These are phyloP conservation scores for Penicillium diatomitis DNA, from an alignment of 495 filamentous ascomycete genomes.

Conservation along the genomic window DNA sequence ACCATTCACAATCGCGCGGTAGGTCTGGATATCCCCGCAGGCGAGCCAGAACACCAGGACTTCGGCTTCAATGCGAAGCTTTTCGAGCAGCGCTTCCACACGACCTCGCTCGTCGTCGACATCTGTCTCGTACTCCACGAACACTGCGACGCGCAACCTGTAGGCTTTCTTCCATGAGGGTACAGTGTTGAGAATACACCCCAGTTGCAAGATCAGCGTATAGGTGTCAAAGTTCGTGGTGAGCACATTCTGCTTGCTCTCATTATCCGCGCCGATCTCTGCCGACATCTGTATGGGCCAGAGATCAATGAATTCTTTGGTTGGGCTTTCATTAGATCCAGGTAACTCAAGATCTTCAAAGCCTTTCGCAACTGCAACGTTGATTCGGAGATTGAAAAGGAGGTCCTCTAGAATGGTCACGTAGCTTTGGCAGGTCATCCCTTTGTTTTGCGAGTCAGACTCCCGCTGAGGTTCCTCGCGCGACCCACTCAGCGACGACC, in stretches of 20 bases:
- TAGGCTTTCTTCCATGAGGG: slow-evolving; percentile 74
- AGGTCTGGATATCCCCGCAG: slow-evolving; percentile 59
- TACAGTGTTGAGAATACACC: slow-evolving; percentile 76
- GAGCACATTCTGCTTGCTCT: slow-evolving; percentile 54
- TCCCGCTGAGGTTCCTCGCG: slow-evolving; percentile 5
- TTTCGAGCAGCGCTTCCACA: slow-evolving; percentile 67
- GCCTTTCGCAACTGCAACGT: slow-evolving; percentile 78
- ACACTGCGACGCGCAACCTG: slow-evolving; percentile 66
- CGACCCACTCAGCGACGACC: slow-evolving; percentile 8
- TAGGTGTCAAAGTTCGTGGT: slow-evolving; percentile 93
- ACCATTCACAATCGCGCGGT: slow-evolving; percentile 73
- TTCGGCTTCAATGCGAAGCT: slow-evolving; percentile 71
- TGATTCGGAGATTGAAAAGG: slow-evolving; percentile 66
- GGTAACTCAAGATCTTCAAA: slow-evolving; percentile 72
- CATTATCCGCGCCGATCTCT: slow-evolving; percentile 56
- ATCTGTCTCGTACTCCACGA: slow-evolving; percentile 83
- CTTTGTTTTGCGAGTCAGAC: slow-evolving; percentile 49
- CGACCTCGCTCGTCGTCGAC: slow-evolving; percentile 68
- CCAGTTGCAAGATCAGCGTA: slow-evolving; percentile 77
- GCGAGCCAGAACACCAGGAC: slow-evolving; percentile 77
- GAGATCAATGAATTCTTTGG: slow-evolving; percentile 76
- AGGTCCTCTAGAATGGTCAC: slow-evolving; percentile 80
- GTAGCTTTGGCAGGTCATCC: slow-evolving; percentile 60
- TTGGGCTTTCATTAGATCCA: slow-evolving; percentile 39
- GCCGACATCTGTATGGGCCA: slow-evolving; percentile 86